These are phyloP conservation scores for Penicillium verhagenii DNA, from an alignment of 495 filamentous ascomycete genomes.

Conservation along the genomic window DNA sequence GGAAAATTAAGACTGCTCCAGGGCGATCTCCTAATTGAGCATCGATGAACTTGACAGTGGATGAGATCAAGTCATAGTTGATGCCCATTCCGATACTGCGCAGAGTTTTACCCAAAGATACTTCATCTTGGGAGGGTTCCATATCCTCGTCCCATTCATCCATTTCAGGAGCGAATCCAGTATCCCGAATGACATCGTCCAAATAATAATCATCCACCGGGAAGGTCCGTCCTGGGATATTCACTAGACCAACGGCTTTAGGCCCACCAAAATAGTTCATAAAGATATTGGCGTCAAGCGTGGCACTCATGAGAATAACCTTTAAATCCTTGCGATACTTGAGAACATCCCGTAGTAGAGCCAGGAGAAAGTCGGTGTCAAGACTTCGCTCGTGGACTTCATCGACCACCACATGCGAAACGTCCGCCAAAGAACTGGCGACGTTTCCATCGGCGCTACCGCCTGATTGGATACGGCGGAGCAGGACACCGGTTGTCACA, in stretches of 20 bases:
- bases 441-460: slow-evolving; percentile 75
- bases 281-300: slow-evolving; percentile 87
- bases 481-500: slow-evolving; percentile 93
- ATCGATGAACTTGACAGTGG: slow-evolving; percentile 79
- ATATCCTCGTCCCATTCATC: slow-evolving; percentile 37
- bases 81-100: slow-evolving; percentile 78
- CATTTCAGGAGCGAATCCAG: slow-evolving; percentile 61
- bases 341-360: slow-evolving; percentile 82
- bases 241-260: slow-evolving; percentile 68
- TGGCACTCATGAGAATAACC: slow-evolving; percentile 97
- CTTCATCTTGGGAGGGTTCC: slow-evolving; percentile 32
- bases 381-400: slow-evolving; percentile 96
- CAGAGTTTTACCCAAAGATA: slow-evolving; percentile 62
- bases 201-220: slow-evolving; percentile 89
- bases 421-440: slow-evolving; percentile 74
- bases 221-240: slow-evolving; percentile 86
- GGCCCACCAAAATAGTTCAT: slow-evolving; percentile 74
- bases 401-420: slow-evolving; percentile 94
- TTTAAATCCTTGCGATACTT: slow-evolving; percentile 76
- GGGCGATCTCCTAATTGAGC: slow-evolving; percentile 62
- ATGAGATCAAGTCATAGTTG: slow-evolving; percentile 86
- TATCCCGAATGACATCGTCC: slow-evolving; percentile 81
- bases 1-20: slow-evolving; percentile 90
- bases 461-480: slow-evolving; percentile 83
- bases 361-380: slow-evolving; percentile 92